Evolutionary conservation across 306 rosid genomes (phyloP).

Genomic region (cucumber (Cucumis sativus)): DNA sequence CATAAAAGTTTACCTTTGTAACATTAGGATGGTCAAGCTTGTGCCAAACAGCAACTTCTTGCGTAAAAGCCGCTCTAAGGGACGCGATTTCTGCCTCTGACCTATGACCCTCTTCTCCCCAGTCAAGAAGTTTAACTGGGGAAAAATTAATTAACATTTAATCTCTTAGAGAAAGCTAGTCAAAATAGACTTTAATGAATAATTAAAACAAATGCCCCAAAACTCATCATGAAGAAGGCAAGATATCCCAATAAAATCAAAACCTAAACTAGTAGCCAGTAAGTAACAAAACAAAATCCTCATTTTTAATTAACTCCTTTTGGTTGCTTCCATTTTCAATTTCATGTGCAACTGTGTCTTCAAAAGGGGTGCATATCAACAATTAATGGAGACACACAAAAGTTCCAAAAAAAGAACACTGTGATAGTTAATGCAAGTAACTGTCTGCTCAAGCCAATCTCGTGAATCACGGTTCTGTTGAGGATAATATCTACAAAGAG

Average conservation of each 20-base stretch:
- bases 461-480: slow-evolving; percentile 73
- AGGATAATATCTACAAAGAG: slow-evolving; percentile 30
- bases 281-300: background rate
- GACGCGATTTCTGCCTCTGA: slow-evolving; percentile 96
- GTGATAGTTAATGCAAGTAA: slow-evolving; percentile 47
- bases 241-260: background rate
- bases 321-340: slow-evolving; percentile 12
- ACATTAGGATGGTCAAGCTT: slow-evolving; percentile 98
- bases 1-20: slow-evolving; percentile 47
- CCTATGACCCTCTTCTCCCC: slow-evolving; percentile 99
- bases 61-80: slow-evolving; percentile 88
- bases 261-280: slow-evolving; percentile 1
- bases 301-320: slow-evolving; percentile 2
- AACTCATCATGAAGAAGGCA: background rate
- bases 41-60: slow-evolving; percentile 99
- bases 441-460: slow-evolving; percentile 50
- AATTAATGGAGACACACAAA: slow-evolving; percentile 34
- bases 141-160: background rate
- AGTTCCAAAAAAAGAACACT: slow-evolving; percentile 22
- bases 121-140: slow-evolving; percentile 89
- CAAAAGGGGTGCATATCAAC: slow-evolving; percentile 11
- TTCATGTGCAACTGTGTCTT: slow-evolving; percentile 13
- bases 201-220: background rate
- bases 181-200: background rate
- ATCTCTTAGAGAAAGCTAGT: background rate